These are phyloP conservation scores for Malassezia yamatoensis DNA, from an alignment of 1,284 basidiomycete species.

Conservation along the genomic window DNA sequence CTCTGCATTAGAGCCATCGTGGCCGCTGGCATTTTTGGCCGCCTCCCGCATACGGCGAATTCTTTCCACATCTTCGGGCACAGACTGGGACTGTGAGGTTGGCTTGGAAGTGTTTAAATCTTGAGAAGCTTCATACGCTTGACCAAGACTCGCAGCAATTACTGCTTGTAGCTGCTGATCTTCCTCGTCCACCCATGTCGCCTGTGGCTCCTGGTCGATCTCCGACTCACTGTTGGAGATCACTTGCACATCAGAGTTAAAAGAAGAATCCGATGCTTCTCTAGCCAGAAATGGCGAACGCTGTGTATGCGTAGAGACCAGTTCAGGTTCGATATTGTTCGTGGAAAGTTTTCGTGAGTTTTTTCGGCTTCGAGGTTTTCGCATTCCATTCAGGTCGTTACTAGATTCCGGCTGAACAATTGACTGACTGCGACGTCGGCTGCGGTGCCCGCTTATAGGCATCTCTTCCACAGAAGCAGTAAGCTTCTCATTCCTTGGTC, in stretches of 20 bases:
- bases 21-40: background rate
- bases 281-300: slow-evolving; percentile 9
- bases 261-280: background rate
- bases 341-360: background rate
- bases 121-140: slow-evolving; percentile 4
- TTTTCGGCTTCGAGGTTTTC: background rate
- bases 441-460: slow-evolving; percentile 3
- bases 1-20: too few species aligned
- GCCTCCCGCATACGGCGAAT: slow-evolving; percentile 7
- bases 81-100: background rate
- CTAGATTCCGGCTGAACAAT: background rate
- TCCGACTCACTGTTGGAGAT: background rate
- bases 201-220: background rate
- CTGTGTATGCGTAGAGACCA: background rate
- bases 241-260: background rate
- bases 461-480: background rate
- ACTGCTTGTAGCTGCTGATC: slow-evolving; percentile 15
- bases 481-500: background rate
- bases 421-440: background rate
- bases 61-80: slow-evolving; percentile 13
- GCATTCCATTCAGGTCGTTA: background rate
- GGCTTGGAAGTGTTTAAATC: too few species aligned
- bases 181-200: background rate
- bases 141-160: slow-evolving; percentile 16
- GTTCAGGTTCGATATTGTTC: background rate